Conservation (phyloP, 179 eudicot genomes). For the Actinidia polygama region DNA sequence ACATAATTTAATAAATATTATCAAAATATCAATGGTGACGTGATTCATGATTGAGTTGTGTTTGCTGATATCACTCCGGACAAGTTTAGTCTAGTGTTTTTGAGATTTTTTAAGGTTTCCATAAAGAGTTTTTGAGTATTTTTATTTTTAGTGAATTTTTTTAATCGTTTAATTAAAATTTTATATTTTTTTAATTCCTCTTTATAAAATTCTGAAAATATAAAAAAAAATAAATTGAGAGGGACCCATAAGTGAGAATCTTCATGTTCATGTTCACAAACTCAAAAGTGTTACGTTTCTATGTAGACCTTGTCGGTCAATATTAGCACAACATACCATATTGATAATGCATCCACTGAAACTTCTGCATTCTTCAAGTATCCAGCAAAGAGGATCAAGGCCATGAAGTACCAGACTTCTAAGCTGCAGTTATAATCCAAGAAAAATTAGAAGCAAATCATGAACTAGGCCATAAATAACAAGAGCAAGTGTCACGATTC, state of each 20-base stretch:
- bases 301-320: neutral
- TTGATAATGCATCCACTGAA: conserved; percentile 44
- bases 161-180: no score
- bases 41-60: no score
- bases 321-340: conserved; percentile 32
- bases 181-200: no score
- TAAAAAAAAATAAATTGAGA: neutral
- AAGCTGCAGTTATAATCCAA: conserved; percentile 38
- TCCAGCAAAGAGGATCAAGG: conserved; percentile 47
- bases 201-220: no score
- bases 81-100: no score
- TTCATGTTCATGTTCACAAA: neutral
- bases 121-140: no score
- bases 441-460: neutral
- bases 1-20: no score
- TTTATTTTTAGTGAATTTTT: no score
- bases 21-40: no score
- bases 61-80: no score
- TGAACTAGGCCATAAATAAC: neutral
- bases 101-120: no score
- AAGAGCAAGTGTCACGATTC: no score
- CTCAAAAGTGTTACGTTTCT: neutral
- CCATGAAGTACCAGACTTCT: conserved; percentile 48
- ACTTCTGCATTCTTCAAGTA: conserved; percentile 51
- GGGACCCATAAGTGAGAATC: neutral